phyloP scores from a whole-genome alignment of 1,139 yeast species.

The Saccharomycopsis phalli region DNA sequence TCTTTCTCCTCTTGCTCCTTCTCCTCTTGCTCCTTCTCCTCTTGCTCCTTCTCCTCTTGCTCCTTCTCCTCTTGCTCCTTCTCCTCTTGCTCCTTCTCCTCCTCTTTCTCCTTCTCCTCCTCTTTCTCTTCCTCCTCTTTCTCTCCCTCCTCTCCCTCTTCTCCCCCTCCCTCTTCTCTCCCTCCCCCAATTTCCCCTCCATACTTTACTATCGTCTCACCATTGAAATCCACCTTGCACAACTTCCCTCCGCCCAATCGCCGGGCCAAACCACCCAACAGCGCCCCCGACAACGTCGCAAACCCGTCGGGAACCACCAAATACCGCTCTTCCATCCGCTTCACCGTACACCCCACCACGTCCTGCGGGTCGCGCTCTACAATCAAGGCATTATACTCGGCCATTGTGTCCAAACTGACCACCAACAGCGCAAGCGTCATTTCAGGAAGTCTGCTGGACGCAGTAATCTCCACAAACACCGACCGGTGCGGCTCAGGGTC shows the following conservation, averaged over 20 bases:
- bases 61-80: neutral
- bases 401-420: neutral
- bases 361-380: constrained; percentile 12
- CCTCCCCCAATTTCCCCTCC: neutral
- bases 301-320: constrained; percentile 35
- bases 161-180: neutral
- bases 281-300: constrained; percentile 23
- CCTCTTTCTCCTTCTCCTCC: neutral
- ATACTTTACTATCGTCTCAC: constrained; percentile 9
- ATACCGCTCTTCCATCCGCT: constrained; percentile 38
- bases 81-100: neutral
- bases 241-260: constrained; percentile 16
- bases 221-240: constrained; percentile 17
- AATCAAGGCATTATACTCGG: neutral
- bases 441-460: constrained; percentile 27
- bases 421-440: constrained; percentile 27
- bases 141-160: neutral
- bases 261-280: constrained; percentile 25
- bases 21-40: too few species aligned
- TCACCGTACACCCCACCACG: constrained; percentile 27
- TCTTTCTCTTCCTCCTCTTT: neutral
- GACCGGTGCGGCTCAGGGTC: constrained; percentile 75
- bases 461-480: constrained; percentile 46
- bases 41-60: neutral
- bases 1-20: too few species aligned